A percentile compares a stretch with the other conserved stretches of the same genome.
Conservation (phyloP, 306 rosid species). For the Fagus sylvatica region DNA sequence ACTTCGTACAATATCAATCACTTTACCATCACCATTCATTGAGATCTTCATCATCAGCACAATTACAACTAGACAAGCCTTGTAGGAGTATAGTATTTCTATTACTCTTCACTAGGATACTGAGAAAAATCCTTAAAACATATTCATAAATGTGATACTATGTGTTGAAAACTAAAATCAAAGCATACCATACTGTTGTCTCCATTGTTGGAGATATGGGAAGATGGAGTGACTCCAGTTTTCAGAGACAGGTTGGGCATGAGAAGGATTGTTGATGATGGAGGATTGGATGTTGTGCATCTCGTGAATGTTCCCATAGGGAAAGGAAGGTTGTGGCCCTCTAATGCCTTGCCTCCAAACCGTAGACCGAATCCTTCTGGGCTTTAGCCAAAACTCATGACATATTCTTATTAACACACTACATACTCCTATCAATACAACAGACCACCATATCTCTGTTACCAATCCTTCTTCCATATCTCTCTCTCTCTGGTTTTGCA, state of each 20-base stretch:
- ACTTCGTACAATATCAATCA: too few relatives aligned
- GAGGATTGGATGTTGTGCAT: slow-evolving; percentile 9
- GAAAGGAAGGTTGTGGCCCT: slow-evolving; percentile 37
- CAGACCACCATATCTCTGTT: slow-evolving; percentile 14
- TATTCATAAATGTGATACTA: neutral
- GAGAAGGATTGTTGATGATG: neutral
- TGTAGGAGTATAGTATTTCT: too few relatives aligned
- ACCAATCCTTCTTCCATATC: neutral
- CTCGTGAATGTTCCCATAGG: slow-evolving; percentile 25
- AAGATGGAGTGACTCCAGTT: slow-evolving; percentile 27
- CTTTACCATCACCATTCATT: too few relatives aligned
- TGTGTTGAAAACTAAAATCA: too few relatives aligned
- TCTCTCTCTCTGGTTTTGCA: too few relatives aligned
- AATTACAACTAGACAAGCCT: too few relatives aligned
- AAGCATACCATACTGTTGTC: slow-evolving; percentile 28
- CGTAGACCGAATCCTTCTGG: too few relatives aligned
- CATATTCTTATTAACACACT: too few relatives aligned
- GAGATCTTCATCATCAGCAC: too few relatives aligned
- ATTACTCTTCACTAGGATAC: too few relatives aligned
- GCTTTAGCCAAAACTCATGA: too few relatives aligned
- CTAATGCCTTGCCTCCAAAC: slow-evolving; percentile 14
- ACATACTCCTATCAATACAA: neutral
- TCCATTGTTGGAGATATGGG: slow-evolving; percentile 34
- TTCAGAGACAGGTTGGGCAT: neutral
- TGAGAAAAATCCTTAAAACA: too few relatives aligned